Conservation (phyloP, 305 asterid genomes). For the Fraxinus latifolia region DNA sequence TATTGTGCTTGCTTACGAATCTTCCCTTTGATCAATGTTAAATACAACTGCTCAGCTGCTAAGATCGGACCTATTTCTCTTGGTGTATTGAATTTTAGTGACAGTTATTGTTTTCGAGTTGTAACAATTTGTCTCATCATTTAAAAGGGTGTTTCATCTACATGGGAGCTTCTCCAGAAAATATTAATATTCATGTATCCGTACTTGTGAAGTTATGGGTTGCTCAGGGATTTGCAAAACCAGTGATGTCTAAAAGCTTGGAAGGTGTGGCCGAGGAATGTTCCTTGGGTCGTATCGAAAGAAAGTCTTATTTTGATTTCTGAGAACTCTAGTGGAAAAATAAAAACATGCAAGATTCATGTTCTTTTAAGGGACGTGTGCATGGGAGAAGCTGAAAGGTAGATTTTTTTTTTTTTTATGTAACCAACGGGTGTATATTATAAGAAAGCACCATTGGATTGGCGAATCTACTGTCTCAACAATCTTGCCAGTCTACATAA, state of each 20-base stretch:
- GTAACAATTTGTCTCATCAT: constrained; percentile 22
- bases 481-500: not conserved
- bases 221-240: not conserved
- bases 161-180: not conserved
- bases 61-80: not conserved
- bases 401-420: no score
- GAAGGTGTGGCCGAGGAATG: not conserved
- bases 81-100: not conserved
- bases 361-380: not conserved
- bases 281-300: not conserved
- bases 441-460: not conserved
- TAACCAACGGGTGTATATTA: no score
- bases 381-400: not conserved
- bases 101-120: constrained; percentile 16
- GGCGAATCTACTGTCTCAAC: not conserved
- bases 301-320: not conserved
- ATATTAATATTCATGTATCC: not conserved
- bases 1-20: not conserved
- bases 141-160: constrained; percentile 17
- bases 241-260: not conserved
- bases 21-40: not conserved
- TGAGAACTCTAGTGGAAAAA: not conserved
- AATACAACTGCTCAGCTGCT: not conserved
- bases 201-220: not conserved
- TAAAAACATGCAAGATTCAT: not conserved